phyloP scores from a whole-genome alignment of 148 eudicot species.

The Rhododendron simsii region DNA sequence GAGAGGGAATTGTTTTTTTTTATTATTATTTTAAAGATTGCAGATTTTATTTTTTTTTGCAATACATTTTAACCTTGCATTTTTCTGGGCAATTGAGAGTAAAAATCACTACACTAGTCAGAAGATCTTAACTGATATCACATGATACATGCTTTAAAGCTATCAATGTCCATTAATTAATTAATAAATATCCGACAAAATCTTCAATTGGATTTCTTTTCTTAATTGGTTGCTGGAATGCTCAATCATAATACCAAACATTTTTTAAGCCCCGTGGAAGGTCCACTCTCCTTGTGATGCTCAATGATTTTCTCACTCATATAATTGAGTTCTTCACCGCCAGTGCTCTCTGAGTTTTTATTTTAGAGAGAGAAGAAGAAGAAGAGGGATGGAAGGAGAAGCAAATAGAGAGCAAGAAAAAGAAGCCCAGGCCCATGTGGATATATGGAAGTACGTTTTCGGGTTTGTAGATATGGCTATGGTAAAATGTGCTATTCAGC shows the following conservation, averaged over 20 bases:
- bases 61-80: too few species aligned
- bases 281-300: background rate
- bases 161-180: background rate
- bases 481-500: constrained; percentile 64
- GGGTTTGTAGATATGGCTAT: constrained; percentile 58
- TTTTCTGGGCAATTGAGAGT: too few species aligned
- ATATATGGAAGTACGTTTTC: constrained; percentile 48
- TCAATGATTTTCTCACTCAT: background rate
- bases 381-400: background rate
- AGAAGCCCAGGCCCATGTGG: constrained; percentile 37
- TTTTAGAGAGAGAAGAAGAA: background rate
- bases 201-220: background rate
- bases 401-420: background rate
- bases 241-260: background rate
- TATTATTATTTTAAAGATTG: too few species aligned
- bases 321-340: too few species aligned
- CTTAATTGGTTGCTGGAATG: background rate
- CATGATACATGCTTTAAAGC: too few species aligned
- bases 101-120: too few species aligned
- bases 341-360: background rate
- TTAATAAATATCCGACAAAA: too few species aligned
- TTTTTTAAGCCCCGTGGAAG: too few species aligned
- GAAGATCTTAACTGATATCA: too few species aligned
- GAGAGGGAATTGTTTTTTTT: too few species aligned
- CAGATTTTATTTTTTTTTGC: too few species aligned